Percentiles rank a stretch among this genome's conserved stretches.
Conservation (phyloP, 2,329 filamentous ascomycete genomes). For the Diplodia sapinea region DNA sequence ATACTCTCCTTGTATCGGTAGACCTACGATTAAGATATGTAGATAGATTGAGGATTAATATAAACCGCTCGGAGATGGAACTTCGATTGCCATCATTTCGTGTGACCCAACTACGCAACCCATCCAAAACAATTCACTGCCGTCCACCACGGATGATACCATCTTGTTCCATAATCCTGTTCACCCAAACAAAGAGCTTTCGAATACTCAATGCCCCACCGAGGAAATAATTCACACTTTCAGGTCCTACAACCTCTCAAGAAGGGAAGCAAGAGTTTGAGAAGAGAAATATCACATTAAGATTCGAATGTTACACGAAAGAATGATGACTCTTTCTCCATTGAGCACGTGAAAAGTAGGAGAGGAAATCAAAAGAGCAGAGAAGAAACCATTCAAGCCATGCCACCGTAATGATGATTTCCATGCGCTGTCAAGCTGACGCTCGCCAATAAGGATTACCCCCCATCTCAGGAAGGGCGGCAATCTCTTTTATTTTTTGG, state of each 20-base stretch:
- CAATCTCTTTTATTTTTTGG: neutral
- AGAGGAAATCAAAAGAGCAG: neutral
- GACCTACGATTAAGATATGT: no score
- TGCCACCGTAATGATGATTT: conserved; percentile 10
- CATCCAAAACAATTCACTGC: neutral
- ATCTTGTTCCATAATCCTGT: neutral
- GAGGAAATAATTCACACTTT: neutral
- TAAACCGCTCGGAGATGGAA: no score
- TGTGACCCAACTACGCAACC: neutral
- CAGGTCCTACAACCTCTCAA: neutral
- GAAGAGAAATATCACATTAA: conserved; percentile 11
- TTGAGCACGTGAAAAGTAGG: conserved; percentile 2
- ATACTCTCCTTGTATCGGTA: no score
- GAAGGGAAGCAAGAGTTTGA: neutral
- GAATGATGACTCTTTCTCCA: conserved; percentile 10
- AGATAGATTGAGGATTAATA: no score
- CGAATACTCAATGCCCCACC: neutral
- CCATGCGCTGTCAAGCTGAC: neutral
- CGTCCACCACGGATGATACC: neutral
- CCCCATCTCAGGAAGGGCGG: neutral
- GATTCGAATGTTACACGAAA: conserved; percentile 9
- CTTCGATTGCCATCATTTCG: no score
- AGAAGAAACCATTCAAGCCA: conserved; percentile 3
- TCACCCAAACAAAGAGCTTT: neutral
- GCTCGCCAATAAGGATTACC: neutral